Conservation (phyloP, 1,139 yeast species). For the Suhomyces coccinellae region DNA sequence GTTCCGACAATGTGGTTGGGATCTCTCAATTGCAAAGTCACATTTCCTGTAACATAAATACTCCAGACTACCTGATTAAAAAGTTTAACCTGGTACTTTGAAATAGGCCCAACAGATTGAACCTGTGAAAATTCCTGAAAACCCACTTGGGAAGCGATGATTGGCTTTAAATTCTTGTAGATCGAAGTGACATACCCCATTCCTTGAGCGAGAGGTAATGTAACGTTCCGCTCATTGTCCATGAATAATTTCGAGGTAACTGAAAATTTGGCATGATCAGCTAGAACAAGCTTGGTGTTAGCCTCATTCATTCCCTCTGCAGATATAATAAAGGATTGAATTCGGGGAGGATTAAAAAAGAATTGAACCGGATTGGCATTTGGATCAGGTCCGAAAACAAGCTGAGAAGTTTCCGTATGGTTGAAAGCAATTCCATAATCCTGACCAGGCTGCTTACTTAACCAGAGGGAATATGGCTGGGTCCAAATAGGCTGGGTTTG, state of each 20-base stretch:
- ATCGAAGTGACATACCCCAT: conserved; percentile 72
- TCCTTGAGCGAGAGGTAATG: conserved; percentile 50
- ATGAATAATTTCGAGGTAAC: conserved; percentile 28
- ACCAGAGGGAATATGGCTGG: conserved; percentile 49
- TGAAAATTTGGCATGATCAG: conserved; percentile 37
- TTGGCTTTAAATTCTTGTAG: conserved; percentile 55
- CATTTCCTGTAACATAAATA: conserved; percentile 37
- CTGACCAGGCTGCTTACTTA: conserved; percentile 39
- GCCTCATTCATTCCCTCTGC: conserved; percentile 29
- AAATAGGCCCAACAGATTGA: conserved; percentile 18
- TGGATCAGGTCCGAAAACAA: conserved; percentile 48
- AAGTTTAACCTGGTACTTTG: conserved; percentile 35
- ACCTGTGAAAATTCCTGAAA: conserved; percentile 44
- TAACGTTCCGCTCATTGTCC: conserved; percentile 23
- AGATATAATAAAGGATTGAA: conserved; percentile 43
- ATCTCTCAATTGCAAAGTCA: conserved; percentile 45
- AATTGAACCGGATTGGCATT: conserved; percentile 39
- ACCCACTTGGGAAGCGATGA: conserved; percentile 64
- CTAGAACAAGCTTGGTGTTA: conserved; percentile 25
- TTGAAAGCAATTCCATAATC: conserved; percentile 45
- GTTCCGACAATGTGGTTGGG: conserved; percentile 54
- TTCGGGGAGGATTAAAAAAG: conserved; percentile 49
- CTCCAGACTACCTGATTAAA: conserved; percentile 48
- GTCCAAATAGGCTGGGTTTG: conserved; percentile 52
- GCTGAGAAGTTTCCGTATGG: conserved; percentile 43